Percentiles rank a stretch among this genome's conserved stretches.
Conservation (phyloP, 306 rosid genomes). For the Hippophae gyantsensis region DNA sequence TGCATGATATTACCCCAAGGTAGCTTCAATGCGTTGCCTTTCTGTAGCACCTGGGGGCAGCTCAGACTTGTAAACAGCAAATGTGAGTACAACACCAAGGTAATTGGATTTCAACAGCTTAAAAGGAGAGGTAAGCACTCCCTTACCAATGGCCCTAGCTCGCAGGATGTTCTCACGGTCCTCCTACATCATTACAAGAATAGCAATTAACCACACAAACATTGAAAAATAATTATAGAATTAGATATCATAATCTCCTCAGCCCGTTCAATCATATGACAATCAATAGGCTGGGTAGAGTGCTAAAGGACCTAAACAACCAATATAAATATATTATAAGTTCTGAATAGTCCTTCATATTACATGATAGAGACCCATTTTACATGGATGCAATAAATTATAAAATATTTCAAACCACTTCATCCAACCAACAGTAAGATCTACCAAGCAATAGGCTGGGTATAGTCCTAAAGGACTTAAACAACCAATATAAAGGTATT, state of each 20-base stretch:
- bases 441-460: too few species aligned
- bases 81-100: constrained; percentile 92
- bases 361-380: too few species aligned
- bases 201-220: not conserved
- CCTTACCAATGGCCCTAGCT: constrained; percentile 85
- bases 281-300: not conserved
- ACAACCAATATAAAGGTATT: too few species aligned
- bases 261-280: not conserved
- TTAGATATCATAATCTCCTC: too few species aligned
- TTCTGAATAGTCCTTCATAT: too few species aligned
- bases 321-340: too few species aligned
- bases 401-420: too few species aligned
- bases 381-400: too few species aligned
- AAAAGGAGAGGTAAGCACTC: constrained; percentile 92
- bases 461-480: not conserved
- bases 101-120: constrained; percentile 87
- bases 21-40: constrained; percentile 60
- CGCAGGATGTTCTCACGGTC: constrained; percentile 92
- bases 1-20: constrained; percentile 63
- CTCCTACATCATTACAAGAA: constrained; percentile 39
- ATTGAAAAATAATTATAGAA: too few species aligned
- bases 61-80: constrained; percentile 61
- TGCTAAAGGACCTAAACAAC: not conserved
- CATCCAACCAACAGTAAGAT: too few species aligned
- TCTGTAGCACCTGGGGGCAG: constrained; percentile 67